phyloP scores from a whole-genome alignment of 1,139 yeast genomes.

The Protomyces inouyei region DNA sequence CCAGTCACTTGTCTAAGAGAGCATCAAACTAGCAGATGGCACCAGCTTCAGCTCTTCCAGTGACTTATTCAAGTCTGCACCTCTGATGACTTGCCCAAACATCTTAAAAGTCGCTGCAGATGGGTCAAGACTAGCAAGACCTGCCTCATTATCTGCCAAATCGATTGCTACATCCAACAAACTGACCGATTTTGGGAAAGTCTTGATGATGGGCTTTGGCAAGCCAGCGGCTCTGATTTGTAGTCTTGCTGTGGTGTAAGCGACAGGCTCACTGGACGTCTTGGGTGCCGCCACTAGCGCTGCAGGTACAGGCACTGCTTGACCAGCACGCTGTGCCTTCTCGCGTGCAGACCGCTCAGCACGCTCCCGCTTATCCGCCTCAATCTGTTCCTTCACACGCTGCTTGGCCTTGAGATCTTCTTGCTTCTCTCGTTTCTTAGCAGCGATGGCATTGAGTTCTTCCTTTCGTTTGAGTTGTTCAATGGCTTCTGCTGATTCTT shows the following conservation, averaged over 20 bases:
- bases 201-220: constrained; percentile 36
- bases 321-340: constrained; percentile 29
- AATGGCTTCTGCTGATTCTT: constrained; percentile 36
- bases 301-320: constrained; percentile 14
- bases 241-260: constrained; percentile 38
- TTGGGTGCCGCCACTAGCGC: constrained; percentile 30
- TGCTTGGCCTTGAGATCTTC: constrained; percentile 40
- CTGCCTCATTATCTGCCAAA: constrained; percentile 29
- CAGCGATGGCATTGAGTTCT: constrained; percentile 40
- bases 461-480: constrained; percentile 40
- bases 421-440: constrained; percentile 37
- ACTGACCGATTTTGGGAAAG: constrained; percentile 37
- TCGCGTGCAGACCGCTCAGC: constrained; percentile 32
- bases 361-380: constrained; percentile 41
- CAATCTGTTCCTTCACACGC: constrained; percentile 39
- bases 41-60: constrained; percentile 14
- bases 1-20: background rate
- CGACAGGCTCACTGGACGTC: constrained; percentile 31
- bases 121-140: constrained; percentile 22
- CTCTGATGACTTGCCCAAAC: constrained; percentile 13
- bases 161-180: constrained; percentile 38
- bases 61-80: constrained; percentile 3
- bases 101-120: constrained; percentile 13
- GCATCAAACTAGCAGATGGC: constrained; percentile 18
- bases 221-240: constrained; percentile 38